Base-by-base conservation (phyloP, 2,329 filamentous ascomycete species). In the Calonectria multiphialidica region DNA sequence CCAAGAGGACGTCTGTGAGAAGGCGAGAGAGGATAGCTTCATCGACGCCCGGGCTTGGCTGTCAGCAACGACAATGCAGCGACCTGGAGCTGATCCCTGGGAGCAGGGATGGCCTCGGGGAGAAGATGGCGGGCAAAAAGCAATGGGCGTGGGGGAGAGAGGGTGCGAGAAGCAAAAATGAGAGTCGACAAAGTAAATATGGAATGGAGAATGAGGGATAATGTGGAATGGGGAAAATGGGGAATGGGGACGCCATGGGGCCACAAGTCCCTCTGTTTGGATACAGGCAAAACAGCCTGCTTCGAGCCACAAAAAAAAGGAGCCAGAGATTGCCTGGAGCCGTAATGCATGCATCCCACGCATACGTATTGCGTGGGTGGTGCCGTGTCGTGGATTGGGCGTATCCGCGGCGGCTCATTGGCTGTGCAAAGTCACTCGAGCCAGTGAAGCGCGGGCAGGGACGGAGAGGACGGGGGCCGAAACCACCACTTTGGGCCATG, bases 301-400 rank as follows among this genome's bases (percentile, higher is more conserved):
- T 69, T 40, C 68, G 70, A 72, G 59, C 44, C 33, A 57, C 63
- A 65, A 65, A 65, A 49, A 35, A 57, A 30, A 69, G 66, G 30
- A 66, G 55, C 64, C 35, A 44, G 35, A 50, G 33, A 30, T 23
- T 68, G 53, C 55, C 62, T 25, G 59, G 68, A 49, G 65, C 65
- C 68, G 72, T 74, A 55, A 79, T 79, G 78, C 78, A 80, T 80
- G 76, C 76, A 80, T 80, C 78, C 78, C 78, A 67, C 78, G 76
- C 78, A 74, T 76, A 71, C 74, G 70, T 71, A 68, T 68, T 55
- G 66, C 33, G 59, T 66, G 57, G 65, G 64, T 75, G 71, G 62
- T 69, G 68, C 72, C 70, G 63, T n/a, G 63, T 63, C 15, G 59
- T 66, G 62, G 33, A 49, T 61, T 23, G 40, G 61, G 40, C 44